Evolutionary conservation across 2,329 filamentous ascomycete species (phyloP).

Genomic region (Fonsecaea multimorphosa): DNA sequence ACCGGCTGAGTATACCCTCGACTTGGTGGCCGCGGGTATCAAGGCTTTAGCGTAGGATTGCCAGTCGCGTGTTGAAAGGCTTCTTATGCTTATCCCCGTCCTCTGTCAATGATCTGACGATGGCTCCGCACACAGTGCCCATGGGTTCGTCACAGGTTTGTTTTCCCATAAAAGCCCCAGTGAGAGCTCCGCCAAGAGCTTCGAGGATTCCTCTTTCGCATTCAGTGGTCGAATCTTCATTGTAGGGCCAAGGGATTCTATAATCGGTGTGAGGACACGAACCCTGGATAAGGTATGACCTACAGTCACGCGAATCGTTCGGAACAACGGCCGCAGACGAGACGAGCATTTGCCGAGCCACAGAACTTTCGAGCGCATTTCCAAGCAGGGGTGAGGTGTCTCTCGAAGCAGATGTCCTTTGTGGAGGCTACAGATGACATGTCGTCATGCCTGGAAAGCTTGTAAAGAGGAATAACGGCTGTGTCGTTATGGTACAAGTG

Average conservation of each 20-base stretch:
- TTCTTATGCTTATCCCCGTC: constrained; percentile 1
- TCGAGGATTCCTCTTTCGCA: not conserved
- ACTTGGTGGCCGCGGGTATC: not conserved
- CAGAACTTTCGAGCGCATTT: not conserved
- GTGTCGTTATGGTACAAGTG: not conserved
- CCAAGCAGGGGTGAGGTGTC: not conserved
- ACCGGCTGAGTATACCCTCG: not conserved
- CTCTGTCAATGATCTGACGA: not conserved
- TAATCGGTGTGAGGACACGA: not conserved
- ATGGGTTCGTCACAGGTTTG: not conserved
- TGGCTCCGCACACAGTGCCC: not conserved
- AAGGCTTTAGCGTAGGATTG: not conserved
- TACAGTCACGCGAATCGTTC: not conserved
- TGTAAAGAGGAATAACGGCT: not conserved
- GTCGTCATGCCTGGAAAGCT: not conserved
- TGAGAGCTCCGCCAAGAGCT: not conserved
- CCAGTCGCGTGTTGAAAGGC: not conserved
- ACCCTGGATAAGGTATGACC: not conserved
- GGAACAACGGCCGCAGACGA: not conserved
- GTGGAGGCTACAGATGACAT: not conserved
- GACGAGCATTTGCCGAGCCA: not conserved
- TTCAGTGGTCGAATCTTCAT: not conserved
- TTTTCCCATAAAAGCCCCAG: not conserved
- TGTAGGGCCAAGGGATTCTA: not conserved
- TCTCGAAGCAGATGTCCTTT: not conserved